Conservation (phyloP, 768 basidiomycete species). For the Termitomyces sp. region DNA sequence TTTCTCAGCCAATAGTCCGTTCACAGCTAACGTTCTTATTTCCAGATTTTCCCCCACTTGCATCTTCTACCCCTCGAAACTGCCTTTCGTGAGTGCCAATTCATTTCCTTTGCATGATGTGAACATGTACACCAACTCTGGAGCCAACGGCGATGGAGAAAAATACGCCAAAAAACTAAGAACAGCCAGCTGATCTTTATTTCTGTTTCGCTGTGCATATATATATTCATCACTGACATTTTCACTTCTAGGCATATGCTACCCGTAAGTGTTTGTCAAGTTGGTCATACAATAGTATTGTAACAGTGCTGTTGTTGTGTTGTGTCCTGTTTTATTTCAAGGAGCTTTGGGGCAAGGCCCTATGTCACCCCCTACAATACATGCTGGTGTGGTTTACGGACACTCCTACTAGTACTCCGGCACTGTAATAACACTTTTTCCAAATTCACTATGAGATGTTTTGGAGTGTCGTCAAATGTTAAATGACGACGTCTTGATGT, state of each 20-base stretch:
- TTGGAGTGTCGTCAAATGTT: too few relatives aligned
- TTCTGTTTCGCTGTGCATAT: not conserved
- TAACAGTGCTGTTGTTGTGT: too few relatives aligned
- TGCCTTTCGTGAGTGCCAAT: constrained; percentile 10
- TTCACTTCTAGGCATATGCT: not conserved
- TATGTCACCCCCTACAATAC: too few relatives aligned
- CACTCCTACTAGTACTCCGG: too few relatives aligned
- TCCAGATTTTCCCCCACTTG: not conserved
- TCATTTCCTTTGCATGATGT: constrained; percentile 30
- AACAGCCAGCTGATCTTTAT: constrained; percentile 52
- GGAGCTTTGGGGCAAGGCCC: too few relatives aligned
- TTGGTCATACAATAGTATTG: too few relatives aligned
- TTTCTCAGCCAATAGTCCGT: constrained; percentile 7
- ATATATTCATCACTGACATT: constrained; percentile 1
- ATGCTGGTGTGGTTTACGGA: too few relatives aligned
- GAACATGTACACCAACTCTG: constrained; percentile 38
- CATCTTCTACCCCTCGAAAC: not conserved
- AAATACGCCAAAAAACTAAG: constrained; percentile 44
- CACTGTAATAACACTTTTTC: too few relatives aligned
- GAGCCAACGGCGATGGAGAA: constrained; percentile 41
- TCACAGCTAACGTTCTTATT: not conserved
- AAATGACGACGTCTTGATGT: too few relatives aligned
- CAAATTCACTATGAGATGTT: too few relatives aligned
- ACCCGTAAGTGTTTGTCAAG: too few relatives aligned
- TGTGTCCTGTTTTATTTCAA: too few relatives aligned